Base-by-base conservation (phyloP, 768 basidiomycete species). In the Sporobolomyces roseus region DNA sequence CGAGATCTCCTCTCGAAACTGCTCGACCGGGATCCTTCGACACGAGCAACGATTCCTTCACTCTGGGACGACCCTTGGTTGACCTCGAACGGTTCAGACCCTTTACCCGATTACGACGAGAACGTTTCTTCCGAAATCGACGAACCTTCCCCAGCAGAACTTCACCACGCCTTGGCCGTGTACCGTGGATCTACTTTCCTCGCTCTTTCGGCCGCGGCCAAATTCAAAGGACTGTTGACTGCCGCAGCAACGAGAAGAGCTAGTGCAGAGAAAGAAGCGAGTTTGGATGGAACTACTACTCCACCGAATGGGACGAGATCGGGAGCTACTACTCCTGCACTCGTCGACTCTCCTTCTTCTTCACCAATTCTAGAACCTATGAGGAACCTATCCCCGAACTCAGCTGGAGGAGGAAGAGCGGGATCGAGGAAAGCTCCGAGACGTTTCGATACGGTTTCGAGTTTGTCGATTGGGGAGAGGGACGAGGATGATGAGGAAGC, bases 61-160 rank as follows among this genome's bases (percentile, higher is more conserved):
- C 55, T 72, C 21, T 72, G 71, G 71, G 10, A 25, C 41, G 66
- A 72, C 38, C 30, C 71, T 0, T 72, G 71, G 71, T 13, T 69
- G 19, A 72, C 71, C 16, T 0, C 6, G 0, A 2, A 17, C 19
- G 63, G 64, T 4, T 0, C n/a, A 17, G 16, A 12, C 10, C 71
- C 71, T 12, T 33, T 72, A 2, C 69, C 69, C 0, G 19, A 41
- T 23, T 72, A 68, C 64, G 67, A 72, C n/a, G 55, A 59, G 19
- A 72, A 69, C 67, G 64, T 68, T 50, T 7, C 13, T 17, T 19
- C 29, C 23, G 56, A 51, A 36, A 69, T 72, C 51, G 60, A 36
- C 54, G 63, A 65, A 25, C 66, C 71, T 3, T 62, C 63, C 1
- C 35, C 46, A n/a, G 71, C 58, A 8, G 67, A 72, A 17, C 41